A percentile compares a stretch with the other conserved stretches of the same genome.
These are phyloP conservation scores for Debaryomyces nepalensis DNA, from an alignment of 1,139 yeast genomes.

Conservation along the genomic window DNA sequence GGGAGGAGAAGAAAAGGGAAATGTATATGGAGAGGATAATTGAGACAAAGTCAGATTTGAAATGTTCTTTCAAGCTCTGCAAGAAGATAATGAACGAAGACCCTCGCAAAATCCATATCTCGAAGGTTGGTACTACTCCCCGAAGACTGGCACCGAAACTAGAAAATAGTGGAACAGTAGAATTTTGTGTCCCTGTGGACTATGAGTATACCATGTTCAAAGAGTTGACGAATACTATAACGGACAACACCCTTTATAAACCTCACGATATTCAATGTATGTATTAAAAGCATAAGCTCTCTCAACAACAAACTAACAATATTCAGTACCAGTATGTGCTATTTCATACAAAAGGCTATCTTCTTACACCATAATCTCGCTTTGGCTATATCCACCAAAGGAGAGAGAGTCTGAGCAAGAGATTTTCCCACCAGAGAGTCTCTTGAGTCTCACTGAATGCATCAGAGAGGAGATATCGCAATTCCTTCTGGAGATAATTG, in stretches of 20 bases:
- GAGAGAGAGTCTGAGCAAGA: slow-evolving; percentile 10
- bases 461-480: slow-evolving; percentile 19
- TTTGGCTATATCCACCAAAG: slow-evolving; percentile 28
- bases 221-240: slow-evolving; percentile 15
- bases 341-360: slow-evolving; percentile 21
- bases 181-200: slow-evolving; percentile 18
- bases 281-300: slow-evolving; percentile 13
- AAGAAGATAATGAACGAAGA: slow-evolving; percentile 12
- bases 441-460: slow-evolving; percentile 20
- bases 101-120: slow-evolving; percentile 20
- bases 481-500: slow-evolving; percentile 14
- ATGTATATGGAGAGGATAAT: slow-evolving; percentile 17
- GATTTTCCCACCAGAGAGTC: slow-evolving; percentile 16
- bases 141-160: slow-evolving; percentile 17
- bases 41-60: slow-evolving; percentile 24
- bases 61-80: slow-evolving; percentile 15
- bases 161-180: slow-evolving; percentile 18
- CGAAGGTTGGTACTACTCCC: slow-evolving; percentile 23
- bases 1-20: slow-evolving; percentile 8
- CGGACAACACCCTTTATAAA: slow-evolving; percentile 21
- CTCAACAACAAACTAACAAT: slow-evolving; percentile 15
- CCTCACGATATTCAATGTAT: slow-evolving; percentile 23
- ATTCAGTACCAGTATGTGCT: slow-evolving; percentile 27
- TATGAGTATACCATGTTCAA: slow-evolving; percentile 20
- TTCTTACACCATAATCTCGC: slow-evolving; percentile 25